These are phyloP conservation scores for Penstemon barbatus DNA, from an alignment of 257 asterid species.

Conservation along the genomic window DNA sequence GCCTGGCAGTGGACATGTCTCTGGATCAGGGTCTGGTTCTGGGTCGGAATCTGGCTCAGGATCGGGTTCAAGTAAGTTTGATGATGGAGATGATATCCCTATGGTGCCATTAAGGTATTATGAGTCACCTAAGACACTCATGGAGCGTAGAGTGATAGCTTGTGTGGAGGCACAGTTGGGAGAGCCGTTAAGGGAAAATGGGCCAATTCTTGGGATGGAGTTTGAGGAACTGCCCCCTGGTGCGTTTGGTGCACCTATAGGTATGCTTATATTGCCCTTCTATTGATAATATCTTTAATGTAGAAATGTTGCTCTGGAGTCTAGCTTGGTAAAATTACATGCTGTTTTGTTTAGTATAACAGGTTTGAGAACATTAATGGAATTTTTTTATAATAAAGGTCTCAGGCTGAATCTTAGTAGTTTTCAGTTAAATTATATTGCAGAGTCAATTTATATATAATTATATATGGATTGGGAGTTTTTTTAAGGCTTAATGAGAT, in stretches of 20 bases:
- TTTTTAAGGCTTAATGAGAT: not conserved
- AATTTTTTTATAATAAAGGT: too few relatives aligned
- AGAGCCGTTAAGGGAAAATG: slow-evolving; percentile 83
- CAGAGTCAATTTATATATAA: not conserved
- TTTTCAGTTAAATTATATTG: not conserved
- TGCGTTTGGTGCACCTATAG: slow-evolving; percentile 95
- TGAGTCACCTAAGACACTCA: slow-evolving; percentile 60
- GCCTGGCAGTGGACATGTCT: slow-evolving; percentile 54
- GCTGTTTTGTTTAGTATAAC: not conserved
- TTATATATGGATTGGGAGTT: not conserved
- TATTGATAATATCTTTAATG: slow-evolving; percentile 22
- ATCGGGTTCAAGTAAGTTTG: slow-evolving; percentile 80
- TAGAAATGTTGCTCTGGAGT: slow-evolving; percentile 16
- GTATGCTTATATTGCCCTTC: slow-evolving; percentile 36
- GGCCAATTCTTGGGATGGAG: slow-evolving; percentile 89
- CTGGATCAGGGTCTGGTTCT: slow-evolving; percentile 43
- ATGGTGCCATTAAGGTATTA: slow-evolving; percentile 53
- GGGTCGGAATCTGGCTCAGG: slow-evolving; percentile 69
- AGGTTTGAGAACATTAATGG: not conserved
- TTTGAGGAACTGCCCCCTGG: slow-evolving; percentile 97
- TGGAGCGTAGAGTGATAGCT: slow-evolving; percentile 78
- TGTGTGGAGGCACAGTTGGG: slow-evolving; percentile 95
- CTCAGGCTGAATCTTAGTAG: not conserved
- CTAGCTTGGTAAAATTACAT: slow-evolving; percentile 3
- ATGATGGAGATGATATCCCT: slow-evolving; percentile 60